Base-by-base conservation (phyloP, 768 basidiomycete genomes). In the Amanita thiersii region DNA sequence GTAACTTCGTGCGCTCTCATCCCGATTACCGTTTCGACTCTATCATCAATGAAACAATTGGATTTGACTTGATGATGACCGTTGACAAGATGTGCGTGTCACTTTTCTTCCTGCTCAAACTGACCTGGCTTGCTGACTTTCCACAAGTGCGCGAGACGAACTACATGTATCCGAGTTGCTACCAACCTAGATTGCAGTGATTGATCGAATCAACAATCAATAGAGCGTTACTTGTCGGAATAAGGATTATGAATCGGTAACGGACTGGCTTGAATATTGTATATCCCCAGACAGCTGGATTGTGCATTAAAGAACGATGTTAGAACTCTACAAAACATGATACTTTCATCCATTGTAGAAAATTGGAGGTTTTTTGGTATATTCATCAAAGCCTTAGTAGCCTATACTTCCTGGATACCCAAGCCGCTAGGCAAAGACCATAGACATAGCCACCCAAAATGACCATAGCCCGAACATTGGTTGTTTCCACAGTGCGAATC, bases 401-500 rank as follows among this genome's bases (percentile, higher is more conserved):
- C 9, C 26, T 30, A n/a, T 14, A 36, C 19, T 24, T 15, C 37
- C 44, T 38, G 14, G 21, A 18, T 26, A 24, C 17, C 88, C 89
- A 92, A 5, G 83, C 86, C 5, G 78, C 58, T 1, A 56, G 60
- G 47, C 77, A 84, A 7, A 87, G 57, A 1, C 58, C 66, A 5
- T 74, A 61, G 2, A 76, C 64, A 57, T 97, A 97, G 4, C 53
- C 53, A 3, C 61, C 48, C 7, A 97, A 58, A 28, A 92, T 71
- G 4, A 63, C 42, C 68, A 93, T 69, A 4, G 87, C 81, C 25
- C 61, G 50, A 25, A 45, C 33, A 43, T 81, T 65, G 1, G 71
- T 62, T 18, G 70, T 69, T 52, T 92, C 88, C 79, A 98, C 91
- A 6, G 91, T 97, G 48, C 63, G 60, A 45, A 93, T 69, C 1